Conservation (phyloP, 73 alveolate genomes). For the Blepharisma stoltei region DNA sequence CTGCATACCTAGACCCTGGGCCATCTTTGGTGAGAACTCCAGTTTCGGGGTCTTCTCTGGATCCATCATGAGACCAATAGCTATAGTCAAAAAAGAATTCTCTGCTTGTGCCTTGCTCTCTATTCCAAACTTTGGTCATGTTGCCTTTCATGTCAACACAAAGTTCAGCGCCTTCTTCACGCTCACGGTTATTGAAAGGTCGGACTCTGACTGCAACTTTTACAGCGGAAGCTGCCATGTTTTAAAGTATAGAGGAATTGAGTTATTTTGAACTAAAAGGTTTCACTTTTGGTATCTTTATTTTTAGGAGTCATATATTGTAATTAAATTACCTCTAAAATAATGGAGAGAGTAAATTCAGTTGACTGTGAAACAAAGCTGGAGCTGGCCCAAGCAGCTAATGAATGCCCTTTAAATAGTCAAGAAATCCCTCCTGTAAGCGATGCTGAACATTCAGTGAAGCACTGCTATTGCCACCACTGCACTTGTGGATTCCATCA, state of each 20-base stretch:
- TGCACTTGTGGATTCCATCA: conserved; percentile 11
- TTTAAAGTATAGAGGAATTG: background rate
- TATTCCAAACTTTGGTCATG: conserved; percentile 40
- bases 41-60: conserved; percentile 44
- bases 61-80: conserved; percentile 75
- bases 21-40: conserved; percentile 41
- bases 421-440: background rate
- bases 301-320: no score
- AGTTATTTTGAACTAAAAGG: background rate
- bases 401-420: background rate
- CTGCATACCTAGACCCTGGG: conserved; percentile 71
- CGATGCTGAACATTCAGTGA: background rate
- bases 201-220: conserved; percentile 98
- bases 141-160: conserved; percentile 81
- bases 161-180: conserved; percentile 66
- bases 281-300: no score
- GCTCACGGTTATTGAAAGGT: conserved; percentile 93
- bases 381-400: no score
- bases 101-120: conserved; percentile 29
- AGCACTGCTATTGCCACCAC: conserved; percentile 16
- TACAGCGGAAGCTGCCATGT: conserved; percentile 31
- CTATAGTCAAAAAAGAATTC: conserved; percentile 62
- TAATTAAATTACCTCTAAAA: no score
- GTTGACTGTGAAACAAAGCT: no score
- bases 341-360: no score